Percentiles rank a stretch among this genome's conserved stretches.
Conservation (phyloP, 2,329 filamentous ascomycete genomes). For the Ambrosiella cleistominuta region DNA sequence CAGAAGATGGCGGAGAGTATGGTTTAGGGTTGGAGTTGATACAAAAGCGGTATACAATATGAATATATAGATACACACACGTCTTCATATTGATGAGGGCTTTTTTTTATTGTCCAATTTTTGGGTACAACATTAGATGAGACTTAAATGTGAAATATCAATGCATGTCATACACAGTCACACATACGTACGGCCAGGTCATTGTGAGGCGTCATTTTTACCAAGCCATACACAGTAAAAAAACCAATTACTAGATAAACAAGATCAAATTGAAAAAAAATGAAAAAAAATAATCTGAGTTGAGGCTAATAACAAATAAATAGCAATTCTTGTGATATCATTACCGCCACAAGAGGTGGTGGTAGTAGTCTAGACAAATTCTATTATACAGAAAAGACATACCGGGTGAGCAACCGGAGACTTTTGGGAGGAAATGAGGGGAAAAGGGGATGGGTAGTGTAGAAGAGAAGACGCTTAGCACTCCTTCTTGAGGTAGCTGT, state of each 20-base stretch:
- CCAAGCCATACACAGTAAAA: too few relatives aligned
- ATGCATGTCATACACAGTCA: too few relatives aligned
- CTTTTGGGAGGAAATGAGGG: neutral
- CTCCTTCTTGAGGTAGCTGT: constrained; percentile 13
- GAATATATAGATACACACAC: neutral
- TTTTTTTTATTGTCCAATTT: too few relatives aligned
- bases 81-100: too few relatives aligned
- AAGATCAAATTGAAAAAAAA: too few relatives aligned
- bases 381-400: constrained; percentile 13
- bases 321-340: neutral
- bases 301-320: too few relatives aligned
- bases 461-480: constrained; percentile 7
- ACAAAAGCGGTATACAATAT: neutral
- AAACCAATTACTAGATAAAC: too few relatives aligned
- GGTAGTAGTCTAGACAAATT: constrained; percentile 13
- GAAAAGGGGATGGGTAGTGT: neutral
- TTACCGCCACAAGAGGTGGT: neutral
- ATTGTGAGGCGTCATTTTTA: too few relatives aligned
- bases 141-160: too few relatives aligned
- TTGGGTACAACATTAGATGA: too few relatives aligned
- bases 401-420: neutral
- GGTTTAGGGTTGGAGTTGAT: neutral
- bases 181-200: too few relatives aligned
- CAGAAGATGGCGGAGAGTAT: constrained; percentile 8
- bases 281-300: too few relatives aligned